Conservation (phyloP, 805 yeast genomes). For the Yarrowia sp. region DNA sequence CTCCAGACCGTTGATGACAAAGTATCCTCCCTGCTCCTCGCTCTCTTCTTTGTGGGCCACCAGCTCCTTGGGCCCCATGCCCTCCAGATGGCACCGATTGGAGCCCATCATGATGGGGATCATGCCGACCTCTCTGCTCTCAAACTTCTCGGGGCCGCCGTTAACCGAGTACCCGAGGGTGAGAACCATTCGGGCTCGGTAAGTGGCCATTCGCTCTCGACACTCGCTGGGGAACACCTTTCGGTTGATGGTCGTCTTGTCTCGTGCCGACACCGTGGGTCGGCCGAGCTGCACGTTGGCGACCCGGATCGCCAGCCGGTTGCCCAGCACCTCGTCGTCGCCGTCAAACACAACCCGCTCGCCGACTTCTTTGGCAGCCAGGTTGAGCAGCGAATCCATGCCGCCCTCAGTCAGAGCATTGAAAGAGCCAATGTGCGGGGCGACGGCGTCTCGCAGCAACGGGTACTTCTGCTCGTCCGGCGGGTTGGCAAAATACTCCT, state of each 20-base stretch:
- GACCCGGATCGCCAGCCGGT: conserved; percentile 80
- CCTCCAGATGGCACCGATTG: conserved; percentile 89
- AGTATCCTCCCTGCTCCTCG: conserved; percentile 97
- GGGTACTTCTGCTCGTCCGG: conserved; percentile 88
- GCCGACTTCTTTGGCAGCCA: conserved; percentile 90
- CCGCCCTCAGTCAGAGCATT: conserved; percentile 92
- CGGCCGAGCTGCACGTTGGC: conserved; percentile 87
- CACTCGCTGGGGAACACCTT: conserved; percentile 84
- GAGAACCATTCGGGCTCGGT: conserved; percentile 77
- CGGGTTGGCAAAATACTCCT: conserved; percentile 82
- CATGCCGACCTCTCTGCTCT: conserved; percentile 88
- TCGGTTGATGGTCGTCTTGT: conserved; percentile 77
- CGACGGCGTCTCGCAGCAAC: conserved; percentile 83
- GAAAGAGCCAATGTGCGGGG: conserved; percentile 95
- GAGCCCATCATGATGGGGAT: conserved; percentile 90
- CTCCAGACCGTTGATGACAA: conserved; percentile 95
- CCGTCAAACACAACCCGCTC: conserved; percentile 84
- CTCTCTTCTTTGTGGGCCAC: conserved; percentile 84
- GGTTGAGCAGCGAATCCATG: conserved; percentile 77
- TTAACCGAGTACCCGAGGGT: conserved; percentile 87
- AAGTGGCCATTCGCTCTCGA: conserved; percentile 86
- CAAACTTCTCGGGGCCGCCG: conserved; percentile 79
- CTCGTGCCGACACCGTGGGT: conserved; percentile 77
- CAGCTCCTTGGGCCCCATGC: conserved; percentile 80
- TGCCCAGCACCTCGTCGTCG: conserved; percentile 73